Base-by-base conservation (phyloP, 2,329 filamentous ascomycete species). In the Ascochyta fabae region DNA sequence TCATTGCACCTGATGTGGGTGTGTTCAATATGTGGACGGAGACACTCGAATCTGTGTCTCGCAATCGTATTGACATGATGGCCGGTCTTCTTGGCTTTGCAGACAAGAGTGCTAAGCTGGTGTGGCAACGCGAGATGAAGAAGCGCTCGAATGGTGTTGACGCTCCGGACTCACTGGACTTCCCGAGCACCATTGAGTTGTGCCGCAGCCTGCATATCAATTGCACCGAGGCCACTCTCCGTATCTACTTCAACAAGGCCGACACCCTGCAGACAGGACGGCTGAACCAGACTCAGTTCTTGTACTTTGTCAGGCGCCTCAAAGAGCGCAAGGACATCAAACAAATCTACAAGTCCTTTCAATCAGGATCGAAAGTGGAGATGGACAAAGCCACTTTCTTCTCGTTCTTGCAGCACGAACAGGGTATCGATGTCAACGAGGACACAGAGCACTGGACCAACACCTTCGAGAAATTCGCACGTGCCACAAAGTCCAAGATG, bases 121-220 rank as follows among this genome's bases (percentile, higher is more conserved):
- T 96, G 75, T 99, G 95, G 95, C 85, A 88, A 59, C 87, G 85
- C 40, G 92, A 96, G 73, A 95, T 96, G 86, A 81, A 84, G 27
- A 88, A 87, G 68, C 83, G 89, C 52, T 78, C 76, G 47, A 75
- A 79, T 8, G 80, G 82, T 50, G 72, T 75, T 3, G 75, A 81
- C 6, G 86, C 86, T 26, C 84, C 88, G 6, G 89, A 92, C 66
- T 85, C 84, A 49, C 86, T 98, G 48, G 88, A 94, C 64, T 86
- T 96, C 49, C 81, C 83, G 15, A 90, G 90, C 10, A 88, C 96
- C 27, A 89, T 93, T 71, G 87, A 88, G 56, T 83, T 98, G 13
- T 98, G 95, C 77, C 89, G 90, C 57, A 93, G 89, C 68, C 81
- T 98, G 42, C 93, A 98, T 73, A 96, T 99, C 67, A 93, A 97